phyloP scores from a whole-genome alignment of 2,329 filamentous ascomycete genomes.

The Sporothrix protearum region DNA sequence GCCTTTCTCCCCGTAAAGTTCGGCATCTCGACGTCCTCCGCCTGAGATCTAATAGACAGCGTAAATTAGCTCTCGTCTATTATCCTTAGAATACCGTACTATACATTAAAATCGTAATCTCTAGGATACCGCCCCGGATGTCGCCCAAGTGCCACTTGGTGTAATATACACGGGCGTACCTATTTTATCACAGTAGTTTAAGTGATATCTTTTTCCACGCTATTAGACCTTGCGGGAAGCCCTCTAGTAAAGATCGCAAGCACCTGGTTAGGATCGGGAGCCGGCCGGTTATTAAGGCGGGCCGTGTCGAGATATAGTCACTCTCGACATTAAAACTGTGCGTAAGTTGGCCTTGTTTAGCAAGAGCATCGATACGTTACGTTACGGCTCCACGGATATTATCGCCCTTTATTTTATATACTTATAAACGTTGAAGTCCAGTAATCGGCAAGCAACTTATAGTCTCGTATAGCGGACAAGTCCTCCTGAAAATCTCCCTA shows the following conservation, averaged over 20 bases:
- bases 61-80: constrained; percentile 40
- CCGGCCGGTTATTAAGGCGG: constrained; percentile 38
- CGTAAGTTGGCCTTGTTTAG: constrained; percentile 35
- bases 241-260: constrained; percentile 36
- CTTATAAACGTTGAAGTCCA: too few relatives aligned
- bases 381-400: constrained; percentile 36
- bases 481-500: too few relatives aligned
- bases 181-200: constrained; percentile 33
- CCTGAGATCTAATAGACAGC: constrained; percentile 34
- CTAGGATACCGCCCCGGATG: constrained; percentile 37
- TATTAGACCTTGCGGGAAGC: constrained; percentile 36
- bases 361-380: constrained; percentile 36
- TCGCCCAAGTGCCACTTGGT: constrained; percentile 40
- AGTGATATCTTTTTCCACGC: constrained; percentile 36
- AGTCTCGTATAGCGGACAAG: too few relatives aligned
- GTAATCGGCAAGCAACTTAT: too few relatives aligned
- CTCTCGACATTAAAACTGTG: constrained; percentile 41
- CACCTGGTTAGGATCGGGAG: constrained; percentile 39
- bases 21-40: constrained; percentile 37
- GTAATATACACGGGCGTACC: constrained; percentile 36
- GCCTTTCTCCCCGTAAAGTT: constrained; percentile 37
- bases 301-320: constrained; percentile 38
- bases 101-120: constrained; percentile 39
- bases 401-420: constrained; percentile 32
- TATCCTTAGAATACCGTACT: constrained; percentile 39